Evolutionary conservation across 2,329 filamentous ascomycete genomes (phyloP), one percentile per base, ranked within the genome.

Genomic region (Falciphora oryzae): DNA sequence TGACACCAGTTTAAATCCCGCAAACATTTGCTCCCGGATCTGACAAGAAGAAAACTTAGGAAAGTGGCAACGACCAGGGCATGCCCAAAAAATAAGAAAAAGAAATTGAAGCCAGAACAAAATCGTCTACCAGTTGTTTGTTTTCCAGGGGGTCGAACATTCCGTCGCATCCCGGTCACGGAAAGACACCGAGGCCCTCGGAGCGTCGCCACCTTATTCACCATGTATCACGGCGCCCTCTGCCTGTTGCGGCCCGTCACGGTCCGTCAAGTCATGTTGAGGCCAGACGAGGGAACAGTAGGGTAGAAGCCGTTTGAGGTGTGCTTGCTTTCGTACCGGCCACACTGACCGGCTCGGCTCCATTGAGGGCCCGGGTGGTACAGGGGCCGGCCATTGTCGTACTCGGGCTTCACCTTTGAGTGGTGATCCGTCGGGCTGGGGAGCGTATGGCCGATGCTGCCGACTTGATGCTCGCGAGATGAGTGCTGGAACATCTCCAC

Each of bases 281-380:
- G 78, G 32, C 80, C 79, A 0, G 81, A 79, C 29, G 81, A 63
- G 2, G 73, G 80, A 8, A 80, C 74, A 7, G 78, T 80, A 2
- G 84, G 84, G 66, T 85, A 86, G 67, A 83, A 85, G 18, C 83
- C 83, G 28, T 73, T 74, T 6, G 83, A 84, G 58, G 74, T 79
- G 13, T 79, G 58, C 69, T 85, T 86, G 65, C 81, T 81, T 63
- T 86, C 83, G 67, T 83, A 86, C 13, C 81, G 78, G 22, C 79
- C 79, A 66, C 82, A 82, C 32, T 76, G 76, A 61, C 61, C 61
- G 11, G 61, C 29, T 18, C 22, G 75, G 66, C 35, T 74, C 77
- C 65, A 75, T 82, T 59, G 69, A 75, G 74, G 69, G 0, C 78
- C 77, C 0, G 79, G 74, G 61, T 80, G 78, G 68, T 81, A 79